A percentile compares a stretch with the other conserved stretches of the same genome.
These are phyloP conservation scores for Ganoderma multipileum DNA, from an alignment of 1,284 basidiomycete genomes.

Conservation along the genomic window DNA sequence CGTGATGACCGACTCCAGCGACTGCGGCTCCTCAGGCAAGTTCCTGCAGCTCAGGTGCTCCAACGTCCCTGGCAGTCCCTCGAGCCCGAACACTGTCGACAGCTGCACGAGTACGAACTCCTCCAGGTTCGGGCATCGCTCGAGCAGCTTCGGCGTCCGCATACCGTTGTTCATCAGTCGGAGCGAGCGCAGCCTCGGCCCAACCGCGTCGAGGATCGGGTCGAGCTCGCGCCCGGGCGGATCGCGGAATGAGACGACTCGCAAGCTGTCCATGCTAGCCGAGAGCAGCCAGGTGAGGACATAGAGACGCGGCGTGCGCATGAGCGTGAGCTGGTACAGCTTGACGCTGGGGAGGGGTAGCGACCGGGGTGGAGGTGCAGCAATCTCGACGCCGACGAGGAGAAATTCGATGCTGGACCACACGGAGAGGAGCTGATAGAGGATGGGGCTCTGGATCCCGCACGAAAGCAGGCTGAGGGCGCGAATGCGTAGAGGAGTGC, in stretches of 20 bases:
- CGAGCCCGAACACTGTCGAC: conserved; percentile 43
- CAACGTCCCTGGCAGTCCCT: conserved; percentile 44
- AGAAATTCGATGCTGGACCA: conserved; percentile 50
- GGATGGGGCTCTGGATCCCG: conserved; percentile 51
- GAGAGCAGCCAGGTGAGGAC: conserved; percentile 49
- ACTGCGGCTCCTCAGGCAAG: conserved; percentile 35
- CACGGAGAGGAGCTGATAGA: conserved; percentile 51
- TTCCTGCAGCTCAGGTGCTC: conserved; percentile 50
- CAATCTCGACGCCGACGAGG: conserved; percentile 48
- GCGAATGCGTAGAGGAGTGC: conserved; percentile 37
- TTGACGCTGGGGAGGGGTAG: conserved; percentile 23
- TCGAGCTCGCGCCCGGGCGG: conserved; percentile 38
- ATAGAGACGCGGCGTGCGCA: conserved; percentile 41
- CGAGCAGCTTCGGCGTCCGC: conserved; percentile 43
- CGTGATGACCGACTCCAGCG: conserved; percentile 41
- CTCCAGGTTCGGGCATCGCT: conserved; percentile 47
- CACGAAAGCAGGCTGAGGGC: conserved; percentile 46
- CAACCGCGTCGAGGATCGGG: conserved; percentile 39
- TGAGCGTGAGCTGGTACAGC: conserved; percentile 51
- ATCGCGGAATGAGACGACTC: conserved; percentile 51
- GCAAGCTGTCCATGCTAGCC: conserved; percentile 43
- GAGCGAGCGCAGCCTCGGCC: conserved; percentile 48
- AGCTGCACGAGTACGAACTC: conserved; percentile 50
- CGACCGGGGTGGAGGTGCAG: conserved; percentile 38
- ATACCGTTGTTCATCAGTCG: conserved; percentile 47